These are phyloP conservation scores for Aspergillus novofumigatus DNA, from an alignment of 2,329 filamentous ascomycete genomes.

Conservation along the genomic window DNA sequence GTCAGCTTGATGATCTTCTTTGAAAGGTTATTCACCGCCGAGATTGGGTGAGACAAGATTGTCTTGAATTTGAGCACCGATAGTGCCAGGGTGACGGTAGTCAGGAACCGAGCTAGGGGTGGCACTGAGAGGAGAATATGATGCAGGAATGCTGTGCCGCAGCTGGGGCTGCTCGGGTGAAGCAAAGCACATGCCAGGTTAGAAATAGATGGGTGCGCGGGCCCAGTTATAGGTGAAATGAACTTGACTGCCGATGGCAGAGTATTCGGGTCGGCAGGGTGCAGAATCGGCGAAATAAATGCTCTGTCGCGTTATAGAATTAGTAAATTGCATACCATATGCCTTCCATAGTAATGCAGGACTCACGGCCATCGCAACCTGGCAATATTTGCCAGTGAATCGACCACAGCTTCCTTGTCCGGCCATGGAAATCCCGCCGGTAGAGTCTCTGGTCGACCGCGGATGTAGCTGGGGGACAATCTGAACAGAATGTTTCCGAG, in stretches of 20 bases:
- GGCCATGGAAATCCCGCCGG: constrained; percentile 70
- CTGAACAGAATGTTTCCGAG: constrained; percentile 64
- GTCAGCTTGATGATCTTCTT: constrained; percentile 69
- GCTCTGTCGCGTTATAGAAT: constrained; percentile 46
- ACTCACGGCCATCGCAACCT: constrained; percentile 77
- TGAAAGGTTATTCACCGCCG: constrained; percentile 62
- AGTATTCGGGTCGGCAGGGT: constrained; percentile 60
- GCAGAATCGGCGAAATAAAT: constrained; percentile 81
- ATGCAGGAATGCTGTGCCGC: constrained; percentile 77
- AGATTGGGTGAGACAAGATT: constrained; percentile 66
- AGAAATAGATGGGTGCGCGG: constrained; percentile 81
- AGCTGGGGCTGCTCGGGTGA: constrained; percentile 84
- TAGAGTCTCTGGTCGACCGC: constrained; percentile 64
- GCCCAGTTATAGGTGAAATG: constrained; percentile 73
- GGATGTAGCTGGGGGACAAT: constrained; percentile 75
- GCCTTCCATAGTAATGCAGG: background rate
- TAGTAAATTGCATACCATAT: background rate
- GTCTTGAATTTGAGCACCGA: constrained; percentile 64
- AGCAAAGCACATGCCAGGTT: constrained; percentile 84
- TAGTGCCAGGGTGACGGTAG: constrained; percentile 64
- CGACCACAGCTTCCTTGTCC: constrained; percentile 67
- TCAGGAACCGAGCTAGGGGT: constrained; percentile 64
- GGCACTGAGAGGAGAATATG: constrained; percentile 86
- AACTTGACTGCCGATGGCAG: constrained; percentile 61
- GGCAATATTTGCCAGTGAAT: constrained; percentile 77